Evolutionary conservation across 1,284 basidiomycete genomes (phyloP).

Genomic region (Fomitiporia mediterranea): DNA sequence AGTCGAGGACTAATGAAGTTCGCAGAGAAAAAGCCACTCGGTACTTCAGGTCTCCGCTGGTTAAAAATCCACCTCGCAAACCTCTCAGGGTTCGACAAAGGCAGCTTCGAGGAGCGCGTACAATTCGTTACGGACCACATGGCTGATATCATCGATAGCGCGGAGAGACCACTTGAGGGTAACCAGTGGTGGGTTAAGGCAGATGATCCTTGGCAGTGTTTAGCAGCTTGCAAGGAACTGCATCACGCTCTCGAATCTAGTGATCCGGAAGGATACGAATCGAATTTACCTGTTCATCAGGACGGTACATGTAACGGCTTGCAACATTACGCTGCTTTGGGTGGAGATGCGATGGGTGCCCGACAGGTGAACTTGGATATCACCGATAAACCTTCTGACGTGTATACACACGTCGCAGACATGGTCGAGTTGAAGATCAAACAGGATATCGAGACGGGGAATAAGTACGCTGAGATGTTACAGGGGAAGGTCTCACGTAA

Average conservation of each 20-base stretch:
- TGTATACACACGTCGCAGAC: conserved; percentile 91
- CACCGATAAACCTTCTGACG: conserved; percentile 88
- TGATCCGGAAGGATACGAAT: conserved; percentile 70
- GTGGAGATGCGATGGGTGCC: conserved; percentile 88
- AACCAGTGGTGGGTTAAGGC: conserved; percentile 86
- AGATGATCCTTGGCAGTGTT: conserved; percentile 97
- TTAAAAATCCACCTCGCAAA: conserved; percentile 94
- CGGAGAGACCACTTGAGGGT: conserved; percentile 79
- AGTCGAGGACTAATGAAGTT: conserved; percentile 88
- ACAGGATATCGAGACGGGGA: conserved; percentile 46
- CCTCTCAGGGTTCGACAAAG: conserved; percentile 93
- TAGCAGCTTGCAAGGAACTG: conserved; percentile 89
- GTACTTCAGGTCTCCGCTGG: conserved; percentile 74
- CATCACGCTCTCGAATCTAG: conserved; percentile 70
- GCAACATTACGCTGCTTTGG: conserved; percentile 97
- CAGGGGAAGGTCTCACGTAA: conserved; percentile 85
- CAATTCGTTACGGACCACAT: conserved; percentile 73
- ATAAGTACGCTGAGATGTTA: conserved; percentile 60
- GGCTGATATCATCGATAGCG: conserved; percentile 81
- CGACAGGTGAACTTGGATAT: conserved; percentile 89
- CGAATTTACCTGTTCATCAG: conserved; percentile 90
- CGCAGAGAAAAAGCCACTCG: conserved; percentile 76
- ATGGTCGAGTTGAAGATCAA: conserved; percentile 66
- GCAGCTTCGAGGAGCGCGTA: conserved; percentile 87
- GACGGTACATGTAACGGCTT: conserved; percentile 99